Base-by-base conservation (phyloP, 2,329 filamentous ascomycete species). In the Colletotrichum camelliae region DNA sequence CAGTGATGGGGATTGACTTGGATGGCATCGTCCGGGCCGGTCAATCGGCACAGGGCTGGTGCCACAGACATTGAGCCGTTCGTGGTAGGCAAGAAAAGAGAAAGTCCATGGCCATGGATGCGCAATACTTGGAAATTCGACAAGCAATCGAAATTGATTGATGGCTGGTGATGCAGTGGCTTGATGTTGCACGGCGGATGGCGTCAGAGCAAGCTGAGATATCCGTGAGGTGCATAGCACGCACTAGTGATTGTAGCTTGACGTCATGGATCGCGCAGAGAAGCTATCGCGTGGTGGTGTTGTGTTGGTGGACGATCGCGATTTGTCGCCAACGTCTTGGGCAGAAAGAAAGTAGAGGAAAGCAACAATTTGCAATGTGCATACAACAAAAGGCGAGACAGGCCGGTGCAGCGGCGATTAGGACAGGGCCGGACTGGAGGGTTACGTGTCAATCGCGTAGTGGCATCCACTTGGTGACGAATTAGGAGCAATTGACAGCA, bases 391-490 rank as follows among this genome's bases (percentile, higher is more conserved):
- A 16, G 27, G 21, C 62, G 16, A 52, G 21, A 52, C 58, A 35
- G 21, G 52, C 24, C 21, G 37, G n/a, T 62, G 64, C 21, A 27
- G 31, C 33, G 58, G 21, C n/a, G 68, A 66, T 55, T 66, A 66
- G 37, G 29, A 66, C 61, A 55, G 39, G 62, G 29, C 55, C 27
- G 35, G 57, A 61, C 64, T 73, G 61, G 61, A 33, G 16, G 70
- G 68, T 75, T 75, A 75, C 73, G 73, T 75, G 73, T 73, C 70
- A 48, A 35, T 69, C 62, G 73, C 64, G 73, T 75, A 75, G 73
- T 55, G 58, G 62, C 70, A 68, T 52, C 70, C 73, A 75, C 73
- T 21, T 33, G 24, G 57, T 73, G 73, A 75, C 73, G 73, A 72
- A 75, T 65, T 73, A 55, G 62, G 64, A 43, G 62, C 24, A 62